Evolutionary conservation across 768 basidiomycete genomes (phyloP).

Genomic region (Boletus sp.): DNA sequence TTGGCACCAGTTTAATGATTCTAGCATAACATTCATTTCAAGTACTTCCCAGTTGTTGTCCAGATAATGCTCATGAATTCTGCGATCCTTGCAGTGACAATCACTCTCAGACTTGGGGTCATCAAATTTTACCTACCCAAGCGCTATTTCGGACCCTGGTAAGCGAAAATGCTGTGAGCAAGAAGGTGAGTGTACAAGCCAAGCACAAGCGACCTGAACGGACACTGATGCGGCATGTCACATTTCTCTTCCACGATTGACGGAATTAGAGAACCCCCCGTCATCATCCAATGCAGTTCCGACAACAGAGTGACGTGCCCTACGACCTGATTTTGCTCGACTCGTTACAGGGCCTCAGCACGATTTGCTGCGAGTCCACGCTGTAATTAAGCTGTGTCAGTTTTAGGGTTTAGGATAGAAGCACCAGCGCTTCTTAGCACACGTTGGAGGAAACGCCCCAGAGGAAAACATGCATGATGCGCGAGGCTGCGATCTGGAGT

Average conservation of each 20-base stretch:
- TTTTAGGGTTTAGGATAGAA: constrained; percentile 11
- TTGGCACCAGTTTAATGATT: constrained; percentile 30
- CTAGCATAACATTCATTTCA: constrained; percentile 27
- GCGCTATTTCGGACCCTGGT: constrained; percentile 17
- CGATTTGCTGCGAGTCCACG: background rate
- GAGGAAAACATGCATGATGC: constrained; percentile 23
- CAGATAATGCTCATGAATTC: constrained; percentile 8
- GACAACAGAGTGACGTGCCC: constrained; percentile 4
- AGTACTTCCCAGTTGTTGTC: constrained; percentile 16
- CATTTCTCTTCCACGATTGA: background rate
- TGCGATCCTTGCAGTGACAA: constrained; percentile 10
- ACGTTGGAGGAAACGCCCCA: constrained; percentile 15
- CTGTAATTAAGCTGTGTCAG: background rate
- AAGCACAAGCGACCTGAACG: background rate
- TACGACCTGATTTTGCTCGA: constrained; percentile 5
- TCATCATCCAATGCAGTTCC: background rate
- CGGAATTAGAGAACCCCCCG: background rate
- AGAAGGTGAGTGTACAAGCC: background rate
- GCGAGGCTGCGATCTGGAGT: constrained; percentile 17
- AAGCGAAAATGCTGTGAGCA: constrained; percentile 13
- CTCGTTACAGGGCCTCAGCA: background rate
- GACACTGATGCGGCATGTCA: constrained; percentile 1
- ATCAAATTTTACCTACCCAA: background rate
- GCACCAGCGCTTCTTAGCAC: constrained; percentile 2
- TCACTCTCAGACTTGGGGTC: background rate